Percentiles rank a stretch among this genome's conserved stretches.
Evolutionary conservation across 2,329 filamentous ascomycete genomes (phyloP).

Genomic region (Botrytis medusae): DNA sequence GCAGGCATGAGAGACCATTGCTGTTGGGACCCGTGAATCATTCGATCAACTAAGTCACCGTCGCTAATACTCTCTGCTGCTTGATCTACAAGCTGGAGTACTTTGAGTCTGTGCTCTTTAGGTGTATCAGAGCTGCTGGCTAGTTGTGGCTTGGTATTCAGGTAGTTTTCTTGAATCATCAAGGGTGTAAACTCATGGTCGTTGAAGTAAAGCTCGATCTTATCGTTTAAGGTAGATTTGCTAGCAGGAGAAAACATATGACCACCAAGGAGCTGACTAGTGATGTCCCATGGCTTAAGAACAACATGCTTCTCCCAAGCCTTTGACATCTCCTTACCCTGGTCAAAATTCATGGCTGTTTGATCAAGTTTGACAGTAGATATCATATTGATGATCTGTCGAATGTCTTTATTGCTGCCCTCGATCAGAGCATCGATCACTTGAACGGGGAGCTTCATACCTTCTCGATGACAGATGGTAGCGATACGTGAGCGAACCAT

Average conservation of each 20-base stretch:
- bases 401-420: conserved; percentile 91
- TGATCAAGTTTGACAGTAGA: conserved; percentile 90
- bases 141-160: conserved; percentile 74
- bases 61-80: conserved; percentile 97
- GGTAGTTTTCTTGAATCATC: conserved; percentile 98
- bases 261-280: conserved; percentile 83
- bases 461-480: conserved; percentile 92
- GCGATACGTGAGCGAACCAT: conserved; percentile 90
- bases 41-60: conserved; percentile 90
- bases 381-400: conserved; percentile 98
- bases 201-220: conserved; percentile 98
- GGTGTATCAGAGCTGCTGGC: conserved; percentile 47
- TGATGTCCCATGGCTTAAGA: conserved; percentile 97
- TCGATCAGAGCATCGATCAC: conserved; percentile 94
- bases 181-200: conserved; percentile 96
- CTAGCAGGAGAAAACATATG: conserved; percentile 82
- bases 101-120: conserved; percentile 72
- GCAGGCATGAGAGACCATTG: conserved; percentile 98
- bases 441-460: conserved; percentile 75
- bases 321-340: conserved; percentile 92
- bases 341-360: conserved; percentile 74
- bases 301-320: conserved; percentile 98
- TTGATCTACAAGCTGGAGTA: conserved; percentile 81
- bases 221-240: conserved; percentile 89
- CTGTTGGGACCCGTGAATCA: conserved; percentile 98